phyloP scores from a whole-genome alignment of 2,329 filamentous ascomycete species.

The Penicillium sclerotiorum region DNA sequence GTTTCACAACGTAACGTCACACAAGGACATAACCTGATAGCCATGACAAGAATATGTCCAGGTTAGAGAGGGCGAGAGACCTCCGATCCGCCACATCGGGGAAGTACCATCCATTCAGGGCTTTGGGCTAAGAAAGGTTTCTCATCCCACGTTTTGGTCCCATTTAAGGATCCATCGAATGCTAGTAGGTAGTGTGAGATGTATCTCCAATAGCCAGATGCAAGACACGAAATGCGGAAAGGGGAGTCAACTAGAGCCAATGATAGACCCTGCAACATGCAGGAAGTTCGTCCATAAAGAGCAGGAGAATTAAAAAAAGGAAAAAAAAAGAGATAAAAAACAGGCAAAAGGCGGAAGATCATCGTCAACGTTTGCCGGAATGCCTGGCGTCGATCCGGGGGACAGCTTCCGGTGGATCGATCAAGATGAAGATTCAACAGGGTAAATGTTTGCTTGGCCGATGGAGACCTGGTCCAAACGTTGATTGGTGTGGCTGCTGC shows the following conservation, averaged over 20 bases:
- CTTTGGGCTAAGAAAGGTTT: too few relatives aligned
- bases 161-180: too few relatives aligned
- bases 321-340: background rate
- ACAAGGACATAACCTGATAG: slow-evolving; percentile 36
- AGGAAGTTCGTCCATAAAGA: too few relatives aligned
- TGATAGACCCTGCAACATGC: too few relatives aligned
- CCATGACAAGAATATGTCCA: slow-evolving; percentile 2
- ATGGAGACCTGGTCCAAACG: slow-evolving; percentile 14
- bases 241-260: too few relatives aligned
- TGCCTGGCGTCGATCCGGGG: slow-evolving; percentile 23
- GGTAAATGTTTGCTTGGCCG: slow-evolving; percentile 34
- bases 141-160: too few relatives aligned
- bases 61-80: slow-evolving; percentile 9
- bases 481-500: slow-evolving; percentile 30
- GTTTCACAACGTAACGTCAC: slow-evolving; percentile 46
- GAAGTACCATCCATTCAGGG: too few relatives aligned
- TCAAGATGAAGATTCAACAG: slow-evolving; percentile 14
- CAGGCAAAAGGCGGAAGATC: slow-evolving; percentile 21
- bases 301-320: background rate
- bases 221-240: background rate
- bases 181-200: background rate
- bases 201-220: background rate
- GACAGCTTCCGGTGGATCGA: slow-evolving; percentile 18
- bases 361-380: slow-evolving; percentile 37
- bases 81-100: slow-evolving; percentile 18